phyloP scores from a whole-genome alignment of 2,329 filamentous ascomycete species.

The Gnomoniopsis sp. region DNA sequence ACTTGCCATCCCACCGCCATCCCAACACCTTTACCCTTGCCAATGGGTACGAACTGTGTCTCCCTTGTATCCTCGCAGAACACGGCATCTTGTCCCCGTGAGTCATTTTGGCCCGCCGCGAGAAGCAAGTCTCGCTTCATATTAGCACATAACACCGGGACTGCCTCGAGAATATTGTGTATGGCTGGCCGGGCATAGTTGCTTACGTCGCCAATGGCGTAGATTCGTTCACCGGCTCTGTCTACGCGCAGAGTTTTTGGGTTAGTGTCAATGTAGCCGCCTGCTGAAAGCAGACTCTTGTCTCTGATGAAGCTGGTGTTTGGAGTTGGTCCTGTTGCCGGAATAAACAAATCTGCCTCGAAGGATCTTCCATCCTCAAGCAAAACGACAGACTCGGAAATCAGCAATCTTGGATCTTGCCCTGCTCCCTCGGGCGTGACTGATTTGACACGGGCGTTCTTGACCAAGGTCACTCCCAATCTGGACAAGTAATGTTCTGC shows the following conservation, averaged over 20 bases:
- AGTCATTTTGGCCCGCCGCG: constrained; percentile 25
- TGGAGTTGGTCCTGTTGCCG: constrained; percentile 35
- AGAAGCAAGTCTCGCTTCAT: constrained; percentile 46
- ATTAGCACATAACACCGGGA: constrained; percentile 44
- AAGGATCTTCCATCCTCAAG: constrained; percentile 37
- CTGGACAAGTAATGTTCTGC: constrained; percentile 39
- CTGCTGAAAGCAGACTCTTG: constrained; percentile 17
- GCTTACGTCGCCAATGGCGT: constrained; percentile 44
- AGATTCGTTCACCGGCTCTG: constrained; percentile 30
- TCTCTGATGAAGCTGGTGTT: constrained; percentile 20
- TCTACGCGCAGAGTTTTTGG: constrained; percentile 32
- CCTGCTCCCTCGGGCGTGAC: constrained; percentile 31
- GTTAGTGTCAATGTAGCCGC: constrained; percentile 37
- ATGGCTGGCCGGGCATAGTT: constrained; percentile 38
- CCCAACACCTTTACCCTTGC: constrained; percentile 41
- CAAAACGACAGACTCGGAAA: constrained; percentile 29
- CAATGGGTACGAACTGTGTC: constrained; percentile 46
- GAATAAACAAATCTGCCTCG: constrained; percentile 45
- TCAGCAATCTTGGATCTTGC: constrained; percentile 20
- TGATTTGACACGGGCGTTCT: constrained; percentile 33
- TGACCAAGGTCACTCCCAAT: constrained; percentile 45
- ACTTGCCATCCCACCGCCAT: constrained; percentile 38
- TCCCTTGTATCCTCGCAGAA: constrained; percentile 41
- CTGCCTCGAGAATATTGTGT: constrained; percentile 36
- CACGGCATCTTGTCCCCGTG: constrained; percentile 25